These are phyloP conservation scores for Globisporangium nunn DNA, from an alignment of 352 stramenopile genomes.

Conservation along the genomic window DNA sequence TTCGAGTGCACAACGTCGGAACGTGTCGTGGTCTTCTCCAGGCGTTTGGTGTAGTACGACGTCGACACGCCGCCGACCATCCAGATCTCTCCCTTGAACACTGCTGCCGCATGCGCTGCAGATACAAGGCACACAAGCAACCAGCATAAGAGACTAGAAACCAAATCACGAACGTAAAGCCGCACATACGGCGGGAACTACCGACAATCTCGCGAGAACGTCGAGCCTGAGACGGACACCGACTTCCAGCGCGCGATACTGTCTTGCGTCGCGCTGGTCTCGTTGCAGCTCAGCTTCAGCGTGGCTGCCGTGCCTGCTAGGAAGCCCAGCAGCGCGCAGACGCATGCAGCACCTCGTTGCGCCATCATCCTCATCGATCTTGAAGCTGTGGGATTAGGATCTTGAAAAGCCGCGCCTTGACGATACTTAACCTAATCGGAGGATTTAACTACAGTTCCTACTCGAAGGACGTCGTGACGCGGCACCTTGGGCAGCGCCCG, in stretches of 20 bases:
- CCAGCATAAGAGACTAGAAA: neutral
- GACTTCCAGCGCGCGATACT: constrained; percentile 42
- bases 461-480: too few species aligned
- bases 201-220: constrained; percentile 63
- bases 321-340: neutral
- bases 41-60: constrained; percentile 64
- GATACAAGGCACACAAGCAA: neutral
- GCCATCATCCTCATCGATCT: neutral
- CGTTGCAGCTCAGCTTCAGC: constrained; percentile 34
- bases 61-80: constrained; percentile 68
- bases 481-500: too few species aligned
- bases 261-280: constrained; percentile 34
- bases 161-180: neutral
- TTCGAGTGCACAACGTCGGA: constrained; percentile 56
- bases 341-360: neutral
- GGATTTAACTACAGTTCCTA: too few species aligned
- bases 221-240: constrained; percentile 27
- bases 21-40: constrained; percentile 59
- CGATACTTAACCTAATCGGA: too few species aligned
- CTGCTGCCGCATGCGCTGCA: constrained; percentile 54
- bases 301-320: neutral
- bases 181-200: neutral
- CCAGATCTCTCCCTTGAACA: constrained; percentile 58
- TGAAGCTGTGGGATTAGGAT: neutral
- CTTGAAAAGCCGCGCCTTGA: neutral